Evolutionary conservation across 306 rosid species (phyloP), one percentile per base, ranked within the genome.

Genomic region (Fragaria nilgerrensis): DNA sequence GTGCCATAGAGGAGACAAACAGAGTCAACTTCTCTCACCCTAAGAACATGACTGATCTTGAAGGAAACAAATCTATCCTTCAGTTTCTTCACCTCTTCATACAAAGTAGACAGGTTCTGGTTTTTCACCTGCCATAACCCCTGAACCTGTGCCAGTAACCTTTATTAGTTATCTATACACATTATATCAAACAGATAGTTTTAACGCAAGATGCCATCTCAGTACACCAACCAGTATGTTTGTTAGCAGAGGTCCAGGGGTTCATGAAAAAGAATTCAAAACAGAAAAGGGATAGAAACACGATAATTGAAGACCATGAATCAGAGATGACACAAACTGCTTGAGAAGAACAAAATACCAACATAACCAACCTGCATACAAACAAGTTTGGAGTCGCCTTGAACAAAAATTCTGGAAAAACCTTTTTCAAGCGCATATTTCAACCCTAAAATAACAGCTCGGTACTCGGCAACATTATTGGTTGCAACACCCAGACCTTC

Each of bases 301-400:
- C 27, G 22, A 63, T 43, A 29, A 63, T 6, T 17, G 43, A 32
- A 53, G 45, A 41, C 39, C 65, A 71, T 23, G 68, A 70, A 75
- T 17, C 68, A 73, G 52, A 55, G 5, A 49, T 56, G 13, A 16
- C 22, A 17, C 66, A 5, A 75, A 47, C 55, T 58, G 44, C 53
- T 53, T 34, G 23, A 53, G 68, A 1, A 23, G 39, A 25, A 41
- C 37, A 55, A 39, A 23, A 25, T 62, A 71, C 1, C 20, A 17
- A 25, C 9, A 37, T 2, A 72, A 77, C 88, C 72, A 84, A 92
- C 99, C 99, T 95, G 99, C 97, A 85, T 86, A 82, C 96, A 91
- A 77, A 95, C 92, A 59, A 91, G 99, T 82, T 92, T 89, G 88
- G 99, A 95, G 84, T 95, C 99, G 43, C 97, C 97, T 74, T 79